These are phyloP conservation scores for Phylloboletellus chloephorus DNA, from an alignment of 1,284 basidiomycete species.

Conservation along the genomic window DNA sequence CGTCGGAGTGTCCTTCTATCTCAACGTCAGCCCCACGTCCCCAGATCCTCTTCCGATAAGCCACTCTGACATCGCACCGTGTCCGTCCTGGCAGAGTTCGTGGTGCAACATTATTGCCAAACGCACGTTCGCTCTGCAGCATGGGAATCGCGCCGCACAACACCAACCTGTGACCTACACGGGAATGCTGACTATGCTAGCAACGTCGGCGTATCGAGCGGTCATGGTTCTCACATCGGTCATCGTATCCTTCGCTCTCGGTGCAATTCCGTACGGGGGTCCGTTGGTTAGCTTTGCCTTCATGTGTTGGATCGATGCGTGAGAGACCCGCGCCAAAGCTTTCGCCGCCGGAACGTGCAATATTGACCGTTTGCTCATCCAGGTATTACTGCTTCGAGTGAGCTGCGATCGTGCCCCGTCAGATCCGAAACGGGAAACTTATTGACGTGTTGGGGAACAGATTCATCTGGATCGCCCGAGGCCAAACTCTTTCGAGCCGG, in stretches of 20 bases:
- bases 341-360: slow-evolving; percentile 1
- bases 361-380: slow-evolving; percentile 4
- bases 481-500: slow-evolving; percentile 59
- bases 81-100: slow-evolving; percentile 45
- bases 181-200: slow-evolving; percentile 65
- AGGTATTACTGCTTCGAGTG: slow-evolving; percentile 89
- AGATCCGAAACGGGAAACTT: slow-evolving; percentile 1
- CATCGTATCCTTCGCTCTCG: slow-evolving; percentile 59
- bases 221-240: slow-evolving; percentile 77
- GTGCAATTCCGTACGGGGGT: slow-evolving; percentile 61
- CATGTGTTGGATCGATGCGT: slow-evolving; percentile 81
- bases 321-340: slow-evolving; percentile 34
- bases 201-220: slow-evolving; percentile 70
- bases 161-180: slow-evolving; percentile 55
- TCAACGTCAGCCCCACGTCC: slow-evolving; percentile 54
- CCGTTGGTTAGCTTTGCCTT: slow-evolving; percentile 58
- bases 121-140: slow-evolving; percentile 60
- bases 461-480: slow-evolving; percentile 73
- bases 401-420: slow-evolving; percentile 26
- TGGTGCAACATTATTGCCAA: slow-evolving; percentile 72
- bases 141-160: slow-evolving; percentile 50
- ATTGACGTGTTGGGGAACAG: slow-evolving; percentile 34
- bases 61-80: slow-evolving; percentile 12
- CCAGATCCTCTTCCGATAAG: slow-evolving; percentile 5
- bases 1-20: slow-evolving; percentile 63